A percentile compares a stretch with the other conserved stretches of the same genome.
Conservation (phyloP, 306 rosid genomes). For the Vicia villosa region DNA sequence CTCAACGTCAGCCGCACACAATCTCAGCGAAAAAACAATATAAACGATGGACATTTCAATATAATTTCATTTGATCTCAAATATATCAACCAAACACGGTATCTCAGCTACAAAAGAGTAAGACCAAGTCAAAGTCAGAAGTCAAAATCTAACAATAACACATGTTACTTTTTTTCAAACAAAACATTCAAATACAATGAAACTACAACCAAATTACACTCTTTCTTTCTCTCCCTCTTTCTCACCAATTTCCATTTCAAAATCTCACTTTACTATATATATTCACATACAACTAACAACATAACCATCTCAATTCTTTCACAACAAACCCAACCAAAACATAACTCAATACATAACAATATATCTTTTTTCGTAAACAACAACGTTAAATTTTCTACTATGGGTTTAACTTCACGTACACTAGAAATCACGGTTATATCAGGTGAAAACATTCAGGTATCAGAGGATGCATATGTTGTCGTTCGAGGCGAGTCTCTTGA, state of each 20-base stretch:
- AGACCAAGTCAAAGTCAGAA: slow-evolving; percentile 18
- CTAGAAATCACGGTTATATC: slow-evolving; percentile 58
- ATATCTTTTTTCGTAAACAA: background rate
- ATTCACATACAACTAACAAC: background rate
- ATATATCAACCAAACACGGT: no score
- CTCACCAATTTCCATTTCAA: slow-evolving; percentile 18
- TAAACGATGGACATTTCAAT: no score
- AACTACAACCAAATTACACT: slow-evolving; percentile 24
- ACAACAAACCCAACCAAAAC: background rate
- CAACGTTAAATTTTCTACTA: background rate
- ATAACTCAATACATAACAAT: background rate
- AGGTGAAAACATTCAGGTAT: slow-evolving; percentile 37
- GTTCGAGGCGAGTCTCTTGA: slow-evolving; percentile 40
- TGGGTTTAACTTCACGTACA: slow-evolving; percentile 17
- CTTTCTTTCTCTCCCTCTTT: slow-evolving; percentile 25
- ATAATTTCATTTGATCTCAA: no score
- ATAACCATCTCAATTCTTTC: background rate
- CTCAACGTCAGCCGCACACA: no score
- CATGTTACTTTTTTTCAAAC: background rate
- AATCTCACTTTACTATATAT: background rate
- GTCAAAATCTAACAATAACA: slow-evolving; percentile 5
- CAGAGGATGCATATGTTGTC: slow-evolving; percentile 43
- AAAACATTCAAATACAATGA: background rate
- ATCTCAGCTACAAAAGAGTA: no score
- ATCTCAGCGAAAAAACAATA: no score